Evolutionary conservation across 768 basidiomycete genomes (phyloP), one percentile per base, ranked within the genome.

Genomic region (Leccinum sublutescens): DNA sequence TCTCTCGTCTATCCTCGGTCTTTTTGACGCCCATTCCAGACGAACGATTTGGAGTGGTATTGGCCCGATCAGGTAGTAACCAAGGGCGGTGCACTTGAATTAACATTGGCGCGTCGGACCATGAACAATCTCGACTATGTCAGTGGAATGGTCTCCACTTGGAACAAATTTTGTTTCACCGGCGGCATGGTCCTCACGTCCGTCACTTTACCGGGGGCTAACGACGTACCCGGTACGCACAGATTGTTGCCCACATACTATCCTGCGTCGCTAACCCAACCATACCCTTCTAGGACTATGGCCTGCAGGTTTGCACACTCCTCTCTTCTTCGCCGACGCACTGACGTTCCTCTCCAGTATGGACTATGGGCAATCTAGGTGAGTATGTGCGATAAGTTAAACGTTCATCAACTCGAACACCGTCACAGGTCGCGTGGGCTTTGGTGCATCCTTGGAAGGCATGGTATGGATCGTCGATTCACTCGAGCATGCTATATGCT

Each of bases 91-190:
- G 76, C 80, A 43, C 81, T 98, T 43, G 82, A 88, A 63, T 85
- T 96, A 66, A 92, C 88, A 2, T 75, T 96, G 65, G 83, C 74
- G 27, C 71, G 81, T 70, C 89, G 83, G 69, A 69, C 77, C 57
- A 90, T 80, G 45, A 89, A 95, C 69, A 82, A 82, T 58, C 76
- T 95, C 56, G 72, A 89, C 58, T 95, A 88, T 68, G 80, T 84
- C 66, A 85, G 89, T 45, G 89, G 84, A 14, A 76, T 92, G 79
- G 75, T 91, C 68, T 75, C 83, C 23, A 81, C 82, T 17, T 77
- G 86, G 91, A 97, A 97, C 75, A 95, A 96, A 74, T 91, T 98
- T 63, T 98, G 93, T 76, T 95, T 96, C 75, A 92, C 92, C 31
- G 93, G 91, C 38, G 95, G 95, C 43, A 78, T 91, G 58, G 77